Evolutionary conservation across 441 rosid species (phyloP).

Genomic region (Adansonia grandidieri): DNA sequence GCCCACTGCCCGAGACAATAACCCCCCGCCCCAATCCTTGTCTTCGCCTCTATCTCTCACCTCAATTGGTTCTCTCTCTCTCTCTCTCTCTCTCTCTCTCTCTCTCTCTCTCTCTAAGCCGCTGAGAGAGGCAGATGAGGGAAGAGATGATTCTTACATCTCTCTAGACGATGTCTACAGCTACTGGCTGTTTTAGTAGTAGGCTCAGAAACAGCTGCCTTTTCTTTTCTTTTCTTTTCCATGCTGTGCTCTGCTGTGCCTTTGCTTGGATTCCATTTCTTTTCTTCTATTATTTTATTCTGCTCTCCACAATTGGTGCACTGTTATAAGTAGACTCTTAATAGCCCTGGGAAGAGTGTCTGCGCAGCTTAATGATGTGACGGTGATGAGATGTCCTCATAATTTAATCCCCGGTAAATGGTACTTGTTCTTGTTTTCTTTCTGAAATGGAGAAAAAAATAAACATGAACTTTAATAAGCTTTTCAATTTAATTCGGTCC

Average conservation of each 20-base stretch:
- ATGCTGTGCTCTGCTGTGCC: no score
- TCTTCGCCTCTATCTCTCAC: not conserved
- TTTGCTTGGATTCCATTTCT: not conserved
- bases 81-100: not conserved
- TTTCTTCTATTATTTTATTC: not conserved
- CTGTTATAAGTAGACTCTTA: constrained; percentile 3
- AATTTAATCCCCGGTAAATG: not conserved
- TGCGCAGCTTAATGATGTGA: constrained; percentile 50
- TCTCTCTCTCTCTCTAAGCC: not conserved
- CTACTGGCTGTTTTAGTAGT: not conserved
- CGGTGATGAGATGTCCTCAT: constrained; percentile 25
- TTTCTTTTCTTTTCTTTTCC: no score
- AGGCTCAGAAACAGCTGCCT: not conserved
- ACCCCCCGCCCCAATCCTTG: not conserved
- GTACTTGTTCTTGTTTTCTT: not conserved
- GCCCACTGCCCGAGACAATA: constrained; percentile 24
- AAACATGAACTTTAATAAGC: constrained; percentile 1
- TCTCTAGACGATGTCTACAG: not conserved
- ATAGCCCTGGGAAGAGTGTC: constrained; percentile 39
- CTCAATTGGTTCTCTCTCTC: not conserved
- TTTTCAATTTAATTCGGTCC: not conserved
- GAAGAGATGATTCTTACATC: not conserved
- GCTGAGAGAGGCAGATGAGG: not conserved
- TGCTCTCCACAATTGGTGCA: constrained; percentile 16
- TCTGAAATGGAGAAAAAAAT: not conserved